Evolutionary conservation across 2,329 filamentous ascomycete genomes (phyloP).

Genomic region (Trichoderma atroviride): DNA sequence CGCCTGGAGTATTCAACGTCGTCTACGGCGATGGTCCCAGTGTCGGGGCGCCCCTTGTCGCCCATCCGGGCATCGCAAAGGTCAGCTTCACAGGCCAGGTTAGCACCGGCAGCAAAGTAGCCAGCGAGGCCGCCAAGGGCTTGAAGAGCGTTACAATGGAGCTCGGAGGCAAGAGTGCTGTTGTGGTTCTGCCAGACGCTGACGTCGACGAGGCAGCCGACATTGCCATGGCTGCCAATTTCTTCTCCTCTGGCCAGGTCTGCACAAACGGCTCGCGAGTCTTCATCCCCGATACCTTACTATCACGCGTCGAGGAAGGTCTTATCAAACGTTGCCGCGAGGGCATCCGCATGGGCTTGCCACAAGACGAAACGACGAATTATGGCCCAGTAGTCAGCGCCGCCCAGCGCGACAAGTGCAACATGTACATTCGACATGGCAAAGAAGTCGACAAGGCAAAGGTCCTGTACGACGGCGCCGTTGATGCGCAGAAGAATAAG

Average conservation of each 20-base stretch:
- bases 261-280: conserved; percentile 92
- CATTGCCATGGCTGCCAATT: conserved; percentile 91
- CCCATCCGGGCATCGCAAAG: conserved; percentile 75
- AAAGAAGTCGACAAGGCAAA: conserved; percentile 72
- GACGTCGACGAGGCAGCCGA: conserved; percentile 80
- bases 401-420: conserved; percentile 75
- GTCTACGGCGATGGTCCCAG: conserved; percentile 74
- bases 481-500: conserved; percentile 55
- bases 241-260: conserved; percentile 87
- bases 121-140: conserved; percentile 69
- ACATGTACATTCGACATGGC: conserved; percentile 75
- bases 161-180: conserved; percentile 82
- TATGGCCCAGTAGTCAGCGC: conserved; percentile 81
- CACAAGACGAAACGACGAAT: conserved; percentile 74
- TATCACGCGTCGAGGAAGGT: conserved; percentile 67
- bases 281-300: conserved; percentile 71
- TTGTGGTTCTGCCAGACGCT: conserved; percentile 79
- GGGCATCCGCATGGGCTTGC: conserved; percentile 75
- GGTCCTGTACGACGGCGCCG: conserved; percentile 70
- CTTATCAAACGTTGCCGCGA: conserved; percentile 57
- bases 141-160: conserved; percentile 96
- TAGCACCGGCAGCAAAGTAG: conserved; percentile 79
- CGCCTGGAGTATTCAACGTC: conserved; percentile 83
- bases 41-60: conserved; percentile 73
- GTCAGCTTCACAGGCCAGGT: conserved; percentile 91